A percentile compares a stretch with the other conserved stretches of the same genome.
Evolutionary conservation across 768 basidiomycete species (phyloP).

Genomic region (Tulasnella sp.): DNA sequence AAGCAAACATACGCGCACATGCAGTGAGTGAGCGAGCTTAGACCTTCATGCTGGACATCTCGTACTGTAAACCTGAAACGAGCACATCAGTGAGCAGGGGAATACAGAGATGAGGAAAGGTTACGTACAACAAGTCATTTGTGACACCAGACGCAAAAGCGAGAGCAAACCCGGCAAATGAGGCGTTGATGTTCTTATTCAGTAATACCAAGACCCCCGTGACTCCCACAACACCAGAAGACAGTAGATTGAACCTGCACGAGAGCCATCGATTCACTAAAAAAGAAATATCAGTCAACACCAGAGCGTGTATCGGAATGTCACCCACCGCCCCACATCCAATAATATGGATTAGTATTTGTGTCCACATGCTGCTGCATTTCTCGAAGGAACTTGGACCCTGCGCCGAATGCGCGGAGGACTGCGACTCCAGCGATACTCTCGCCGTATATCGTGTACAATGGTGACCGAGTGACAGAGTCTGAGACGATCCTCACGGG

Average conservation of each 20-base stretch:
- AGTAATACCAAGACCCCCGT: constrained; percentile 57
- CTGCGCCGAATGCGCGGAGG: constrained; percentile 77
- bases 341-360: constrained; percentile 53
- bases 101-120: constrained; percentile 21
- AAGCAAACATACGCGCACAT: neutral
- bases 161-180: constrained; percentile 76
- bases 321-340: constrained; percentile 72
- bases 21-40: neutral
- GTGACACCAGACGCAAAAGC: constrained; percentile 73
- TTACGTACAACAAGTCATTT: constrained; percentile 42
- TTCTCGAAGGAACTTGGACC: constrained; percentile 73
- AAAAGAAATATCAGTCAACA: constrained; percentile 13
- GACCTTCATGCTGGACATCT: neutral
- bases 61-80: constrained; percentile 46
- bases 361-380: constrained; percentile 77
- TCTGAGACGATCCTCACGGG: too few species aligned
- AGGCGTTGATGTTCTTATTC: constrained; percentile 61
- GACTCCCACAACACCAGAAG: constrained; percentile 57
- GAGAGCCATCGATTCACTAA: constrained; percentile 82
- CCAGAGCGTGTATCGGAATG: neutral
- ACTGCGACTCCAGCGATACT: constrained; percentile 34
- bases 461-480: constrained; percentile 37
- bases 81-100: constrained; percentile 24
- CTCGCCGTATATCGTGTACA: constrained; percentile 43
- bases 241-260: constrained; percentile 75